Conservation (phyloP, 345 rosid genomes). For the Adansonia digitata region DNA sequence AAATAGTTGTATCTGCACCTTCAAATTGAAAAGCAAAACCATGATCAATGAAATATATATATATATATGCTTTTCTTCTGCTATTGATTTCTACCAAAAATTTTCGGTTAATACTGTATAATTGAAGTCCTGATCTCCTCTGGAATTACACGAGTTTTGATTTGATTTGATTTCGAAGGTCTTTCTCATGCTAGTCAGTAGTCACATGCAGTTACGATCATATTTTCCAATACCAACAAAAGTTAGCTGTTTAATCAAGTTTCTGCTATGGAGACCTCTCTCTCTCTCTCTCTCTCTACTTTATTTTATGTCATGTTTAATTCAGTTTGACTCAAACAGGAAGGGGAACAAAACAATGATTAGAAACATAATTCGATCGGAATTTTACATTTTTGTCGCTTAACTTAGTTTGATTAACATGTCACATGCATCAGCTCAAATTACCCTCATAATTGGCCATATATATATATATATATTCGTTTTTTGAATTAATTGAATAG, state of each 20-base stretch:
- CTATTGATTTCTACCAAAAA: not conserved
- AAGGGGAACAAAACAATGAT: conserved; percentile 2
- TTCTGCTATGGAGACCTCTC: not conserved
- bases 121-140: not conserved
- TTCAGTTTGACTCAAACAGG: conserved; percentile 3
- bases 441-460: not conserved
- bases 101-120: not conserved
- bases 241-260: conserved; percentile 2
- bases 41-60: not conserved
- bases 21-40: not conserved
- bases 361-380: not conserved
- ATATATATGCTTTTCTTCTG: not conserved
- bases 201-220: not conserved
- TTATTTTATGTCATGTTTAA: not conserved
- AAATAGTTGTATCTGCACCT: not conserved
- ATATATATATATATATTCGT: too few species aligned
- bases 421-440: not conserved
- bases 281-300: not conserved
- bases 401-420: not conserved
- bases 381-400: conserved; percentile 1
- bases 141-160: not conserved
- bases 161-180: not conserved
- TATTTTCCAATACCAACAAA: not conserved
- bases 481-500: not conserved
- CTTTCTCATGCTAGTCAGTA: not conserved